A percentile compares a stretch with the other conserved stretches of the same genome.
These are phyloP conservation scores for Ceratobasidium sp. DNA, from an alignment of 1,284 basidiomycete species.

Conservation along the genomic window DNA sequence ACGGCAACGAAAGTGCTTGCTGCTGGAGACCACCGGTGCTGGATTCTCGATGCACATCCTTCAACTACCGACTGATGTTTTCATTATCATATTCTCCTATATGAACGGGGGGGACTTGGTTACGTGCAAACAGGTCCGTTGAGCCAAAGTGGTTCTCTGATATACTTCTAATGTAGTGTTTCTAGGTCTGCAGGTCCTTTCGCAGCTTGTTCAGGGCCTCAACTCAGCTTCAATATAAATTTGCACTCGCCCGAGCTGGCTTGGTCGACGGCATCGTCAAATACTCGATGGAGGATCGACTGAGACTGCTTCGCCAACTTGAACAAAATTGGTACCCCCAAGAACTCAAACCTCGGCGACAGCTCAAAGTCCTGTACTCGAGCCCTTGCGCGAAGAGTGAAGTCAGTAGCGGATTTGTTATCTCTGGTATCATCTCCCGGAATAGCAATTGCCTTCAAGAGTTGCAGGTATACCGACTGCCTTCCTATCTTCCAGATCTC, in stretches of 20 bases:
- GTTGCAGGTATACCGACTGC: slow-evolving; percentile 21
- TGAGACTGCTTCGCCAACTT: slow-evolving; percentile 5
- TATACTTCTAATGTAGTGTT: background rate
- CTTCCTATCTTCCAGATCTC: slow-evolving; percentile 19
- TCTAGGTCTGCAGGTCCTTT: slow-evolving; percentile 20
- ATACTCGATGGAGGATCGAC: slow-evolving; percentile 1
- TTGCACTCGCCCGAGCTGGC: slow-evolving; percentile 24
- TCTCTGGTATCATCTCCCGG: background rate
- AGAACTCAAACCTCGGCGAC: slow-evolving; percentile 10
- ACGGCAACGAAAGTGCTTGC: background rate
- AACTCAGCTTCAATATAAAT: slow-evolving; percentile 8
- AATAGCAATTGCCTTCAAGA: background rate
- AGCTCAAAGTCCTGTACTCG: slow-evolving; percentile 17
- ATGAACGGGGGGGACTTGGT: background rate
- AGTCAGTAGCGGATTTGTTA: slow-evolving; percentile 23
- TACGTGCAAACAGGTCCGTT: slow-evolving; percentile 14
- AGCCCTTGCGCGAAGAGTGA: slow-evolving; percentile 7
- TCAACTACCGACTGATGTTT: slow-evolving; percentile 25
- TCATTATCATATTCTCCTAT: slow-evolving; percentile 26
- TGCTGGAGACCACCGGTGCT: background rate
- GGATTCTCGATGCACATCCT: slow-evolving; percentile 18
- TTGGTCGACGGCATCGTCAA: slow-evolving; percentile 2
- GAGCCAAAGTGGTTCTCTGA: background rate
- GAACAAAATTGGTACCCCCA: slow-evolving; percentile 18
- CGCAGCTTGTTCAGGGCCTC: slow-evolving; percentile 19